Evolutionary conservation across 2,329 filamentous ascomycete genomes (phyloP), one percentile per base, ranked within the genome.

Genomic region (Penicillium sp.): DNA sequence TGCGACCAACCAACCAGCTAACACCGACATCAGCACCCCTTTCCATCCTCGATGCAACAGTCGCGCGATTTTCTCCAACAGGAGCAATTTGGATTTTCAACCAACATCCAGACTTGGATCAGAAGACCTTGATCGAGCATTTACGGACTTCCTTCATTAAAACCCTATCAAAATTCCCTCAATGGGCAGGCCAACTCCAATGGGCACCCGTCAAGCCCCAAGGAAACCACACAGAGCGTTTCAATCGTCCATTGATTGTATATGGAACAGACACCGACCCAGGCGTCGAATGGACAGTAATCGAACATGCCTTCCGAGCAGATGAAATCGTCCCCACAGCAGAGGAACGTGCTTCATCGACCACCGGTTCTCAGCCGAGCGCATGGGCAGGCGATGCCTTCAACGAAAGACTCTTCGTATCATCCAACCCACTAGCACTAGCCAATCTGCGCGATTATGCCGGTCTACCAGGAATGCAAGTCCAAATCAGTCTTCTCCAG

Each of bases 401-500:
- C 20, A 13, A 52, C 13, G 16, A 56, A 29, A 29, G n/a, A 1
- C 26, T 52, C 2, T 56, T 56, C 26, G 9, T 52, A 22, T 35
- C 53, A 6, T 13, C 48, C 13, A 39, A 14, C 14, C 48, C 48
- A 18, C 13, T 56, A 10, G 53, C 53, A 24, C 3, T 56, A 1
- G 40, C 40, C 26, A 52, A 56, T n/a, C 29, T 56, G 29, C 48
- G 18, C 34, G 53, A 56, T 26, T 42, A 39, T 31, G 26, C 5
- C 13, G 20, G 34, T 40, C 35, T 45, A 1, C 48, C 53, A 13
- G 48, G 47, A 1, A 24, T 56, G 53, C 53, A 52, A 40, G 67
- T 78, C 1, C 78, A 81, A 60, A 53, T 80, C 32, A 79, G 69
- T 0, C 55, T 62, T 0, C 77, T 81, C 57, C 57, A 64, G 9